Conservation (phyloP, 176 grass and related monocot species). For the Avena insularis region DNA sequence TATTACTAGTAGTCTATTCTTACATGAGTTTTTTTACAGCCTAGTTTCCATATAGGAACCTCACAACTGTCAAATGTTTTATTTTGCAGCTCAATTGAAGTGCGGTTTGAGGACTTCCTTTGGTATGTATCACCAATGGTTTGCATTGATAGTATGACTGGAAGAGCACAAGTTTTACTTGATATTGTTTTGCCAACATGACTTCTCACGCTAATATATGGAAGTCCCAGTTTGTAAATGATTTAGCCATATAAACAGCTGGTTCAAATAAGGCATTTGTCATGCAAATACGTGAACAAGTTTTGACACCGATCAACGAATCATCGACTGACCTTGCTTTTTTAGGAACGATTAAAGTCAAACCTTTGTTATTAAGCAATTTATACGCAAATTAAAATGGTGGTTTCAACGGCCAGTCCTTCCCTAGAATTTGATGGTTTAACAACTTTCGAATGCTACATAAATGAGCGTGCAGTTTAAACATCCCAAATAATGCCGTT, state of each 20-base stretch:
- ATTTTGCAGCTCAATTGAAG: slow-evolving; percentile 70
- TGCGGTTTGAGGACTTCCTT: slow-evolving; percentile 87
- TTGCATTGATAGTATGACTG: not conserved
- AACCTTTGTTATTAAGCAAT: slow-evolving; percentile 4
- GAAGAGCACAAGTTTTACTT: not conserved
- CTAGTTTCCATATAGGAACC: not conserved
- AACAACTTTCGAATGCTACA: not conserved
- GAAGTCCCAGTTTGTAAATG: not conserved
- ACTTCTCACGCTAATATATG: not conserved
- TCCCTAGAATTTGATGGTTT: not conserved
- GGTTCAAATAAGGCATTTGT: not conserved
- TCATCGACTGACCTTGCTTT: slow-evolving; percentile 29
- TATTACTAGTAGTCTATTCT: not conserved
- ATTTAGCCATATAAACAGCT: not conserved
- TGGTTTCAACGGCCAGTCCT: not conserved
- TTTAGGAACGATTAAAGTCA: not conserved
- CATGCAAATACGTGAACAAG: slow-evolving; percentile 10
- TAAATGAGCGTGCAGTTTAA: not conserved
- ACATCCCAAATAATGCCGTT: not conserved
- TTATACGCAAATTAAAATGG: not conserved
- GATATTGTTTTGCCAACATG: not conserved
- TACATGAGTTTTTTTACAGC: not conserved
- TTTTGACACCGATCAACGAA: not conserved
- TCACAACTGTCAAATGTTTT: not conserved
- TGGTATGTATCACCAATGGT: slow-evolving; percentile 62